These are phyloP conservation scores for Colletotrichum gigasporum DNA, from an alignment of 2,329 filamentous ascomycete species.

Conservation along the genomic window DNA sequence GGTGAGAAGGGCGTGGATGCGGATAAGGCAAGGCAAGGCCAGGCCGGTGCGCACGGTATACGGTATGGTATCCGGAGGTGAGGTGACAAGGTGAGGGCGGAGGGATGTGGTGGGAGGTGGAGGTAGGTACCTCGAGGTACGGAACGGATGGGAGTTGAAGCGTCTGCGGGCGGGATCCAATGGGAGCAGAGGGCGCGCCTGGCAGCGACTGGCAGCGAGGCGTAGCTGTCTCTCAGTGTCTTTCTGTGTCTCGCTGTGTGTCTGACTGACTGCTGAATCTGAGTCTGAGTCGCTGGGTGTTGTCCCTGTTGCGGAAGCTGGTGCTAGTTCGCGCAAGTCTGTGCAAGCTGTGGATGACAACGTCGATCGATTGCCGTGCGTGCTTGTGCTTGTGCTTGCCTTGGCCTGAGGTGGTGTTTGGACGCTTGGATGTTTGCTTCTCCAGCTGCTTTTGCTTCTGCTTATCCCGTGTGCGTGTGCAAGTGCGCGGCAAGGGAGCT, in stretches of 20 bases:
- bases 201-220: background rate
- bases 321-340: background rate
- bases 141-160: background rate
- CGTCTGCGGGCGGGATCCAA: background rate
- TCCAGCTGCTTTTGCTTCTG: background rate
- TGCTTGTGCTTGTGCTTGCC: background rate
- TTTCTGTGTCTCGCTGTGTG: background rate
- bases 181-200: background rate
- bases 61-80: too few relatives aligned
- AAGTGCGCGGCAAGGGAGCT: too few relatives aligned
- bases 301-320: background rate
- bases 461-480: too few relatives aligned
- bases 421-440: background rate
- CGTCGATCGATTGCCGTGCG: background rate
- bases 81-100: background rate
- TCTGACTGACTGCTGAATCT: background rate
- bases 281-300: background rate
- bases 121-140: background rate
- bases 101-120: background rate
- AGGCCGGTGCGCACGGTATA: too few relatives aligned
- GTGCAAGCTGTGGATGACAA: background rate
- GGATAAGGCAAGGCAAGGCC: conserved; percentile 20
- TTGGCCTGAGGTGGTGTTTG: background rate
- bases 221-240: too few relatives aligned
- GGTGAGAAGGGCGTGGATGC: conserved; percentile 26